phyloP scores from a whole-genome alignment of 176 grass and related monocot genomes.

The Ensete glaucum region DNA sequence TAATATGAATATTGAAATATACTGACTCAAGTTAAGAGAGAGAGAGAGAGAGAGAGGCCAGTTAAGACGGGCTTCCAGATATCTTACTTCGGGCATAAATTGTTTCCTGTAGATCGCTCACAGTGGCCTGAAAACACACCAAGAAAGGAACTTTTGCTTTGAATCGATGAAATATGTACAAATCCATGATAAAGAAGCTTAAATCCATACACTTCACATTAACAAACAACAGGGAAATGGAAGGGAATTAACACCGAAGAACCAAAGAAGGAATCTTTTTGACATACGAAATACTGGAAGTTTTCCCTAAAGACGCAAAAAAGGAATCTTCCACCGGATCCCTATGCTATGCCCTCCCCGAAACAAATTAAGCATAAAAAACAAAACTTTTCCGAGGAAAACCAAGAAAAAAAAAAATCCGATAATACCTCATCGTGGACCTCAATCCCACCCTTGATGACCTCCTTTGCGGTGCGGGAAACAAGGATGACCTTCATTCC shows the following conservation, averaged over 20 bases:
- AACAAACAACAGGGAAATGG: neutral
- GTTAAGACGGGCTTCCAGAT: neutral
- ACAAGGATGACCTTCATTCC: constrained; percentile 68
- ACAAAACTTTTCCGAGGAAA: neutral
- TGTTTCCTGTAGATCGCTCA: constrained; percentile 77
- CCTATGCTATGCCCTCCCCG: neutral
- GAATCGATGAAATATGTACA: constrained; percentile 9
- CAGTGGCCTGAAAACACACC: constrained; percentile 56
- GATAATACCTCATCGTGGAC: constrained; percentile 43
- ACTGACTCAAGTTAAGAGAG: neutral
- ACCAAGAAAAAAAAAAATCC: neutral
- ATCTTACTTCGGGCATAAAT: constrained; percentile 61
- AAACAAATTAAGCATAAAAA: constrained; percentile 4
- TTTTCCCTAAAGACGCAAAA: neutral
- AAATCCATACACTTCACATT: neutral
- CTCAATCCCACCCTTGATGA: constrained; percentile 79
- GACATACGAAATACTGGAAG: neutral
- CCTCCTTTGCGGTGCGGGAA: constrained; percentile 67
- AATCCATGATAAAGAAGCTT: constrained; percentile 2
- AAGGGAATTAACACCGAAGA: neutral
- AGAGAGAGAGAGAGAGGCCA: neutral
- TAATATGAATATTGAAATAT: neutral
- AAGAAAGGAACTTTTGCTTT: constrained; percentile 14
- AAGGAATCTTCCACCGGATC: neutral
- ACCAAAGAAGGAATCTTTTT: too few species aligned